Percentiles rank a stretch among this genome's conserved stretches.
Conservation (phyloP, 176 grass and related monocot genomes). For the Eleusine coracana region DNA sequence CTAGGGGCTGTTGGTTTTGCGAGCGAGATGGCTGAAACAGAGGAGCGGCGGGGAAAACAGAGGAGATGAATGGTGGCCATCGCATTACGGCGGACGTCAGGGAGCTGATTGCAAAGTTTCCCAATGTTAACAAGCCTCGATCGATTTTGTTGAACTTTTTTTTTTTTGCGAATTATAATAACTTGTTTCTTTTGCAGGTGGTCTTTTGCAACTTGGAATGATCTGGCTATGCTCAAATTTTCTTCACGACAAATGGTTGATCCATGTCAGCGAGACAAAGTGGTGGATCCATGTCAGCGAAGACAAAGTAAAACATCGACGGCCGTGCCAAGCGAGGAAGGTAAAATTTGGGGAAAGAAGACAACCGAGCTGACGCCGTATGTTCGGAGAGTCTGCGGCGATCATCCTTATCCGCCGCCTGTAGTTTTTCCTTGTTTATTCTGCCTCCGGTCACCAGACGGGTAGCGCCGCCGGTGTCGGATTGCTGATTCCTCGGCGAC, state of each 20-base stretch:
- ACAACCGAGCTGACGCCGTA: neutral
- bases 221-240: neutral
- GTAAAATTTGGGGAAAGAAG: neutral
- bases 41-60: neutral
- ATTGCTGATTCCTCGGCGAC: constrained; percentile 31
- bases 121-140: neutral
- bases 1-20: neutral
- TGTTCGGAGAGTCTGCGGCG: neutral
- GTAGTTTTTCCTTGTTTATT: neutral
- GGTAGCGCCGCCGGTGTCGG: constrained; percentile 10
- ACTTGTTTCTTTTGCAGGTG: too few species aligned
- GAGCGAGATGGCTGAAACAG: neutral
- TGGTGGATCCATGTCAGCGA: neutral
- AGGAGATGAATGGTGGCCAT: neutral
- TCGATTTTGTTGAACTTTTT: too few species aligned
- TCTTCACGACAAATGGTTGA: neutral
- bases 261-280: neutral
- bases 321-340: neutral
- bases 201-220: too few species aligned
- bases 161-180: too few species aligned
- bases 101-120: neutral
- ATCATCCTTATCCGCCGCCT: constrained; percentile 32
- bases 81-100: neutral
- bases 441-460: neutral
- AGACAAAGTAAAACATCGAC: neutral